Evolutionary conservation across 1,139 yeast species (phyloP), one percentile per base, ranked within the genome.

Genomic region (Blastobotrys persicus): DNA sequence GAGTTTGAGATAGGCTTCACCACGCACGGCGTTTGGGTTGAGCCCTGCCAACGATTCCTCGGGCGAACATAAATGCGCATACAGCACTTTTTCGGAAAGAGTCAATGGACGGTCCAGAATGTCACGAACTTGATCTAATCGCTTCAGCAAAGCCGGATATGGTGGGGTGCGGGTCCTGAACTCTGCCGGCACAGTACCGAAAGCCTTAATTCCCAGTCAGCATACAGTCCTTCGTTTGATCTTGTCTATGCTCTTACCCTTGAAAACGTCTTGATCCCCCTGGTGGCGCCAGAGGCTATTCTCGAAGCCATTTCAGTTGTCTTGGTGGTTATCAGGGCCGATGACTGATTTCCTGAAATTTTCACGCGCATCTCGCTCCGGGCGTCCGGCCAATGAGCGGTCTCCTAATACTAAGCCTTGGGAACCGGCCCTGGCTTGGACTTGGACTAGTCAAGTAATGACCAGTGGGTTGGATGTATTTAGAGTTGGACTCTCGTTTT

Each of bases 11-110:
- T 92, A 92, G 53, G 87, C 80, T 53, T 79, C 68, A 46, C 98
- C 98, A 62, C 98, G 79, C 57, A 91, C 79, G 14, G 53, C 48
- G 44, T 74, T 64, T 7, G 80, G 70, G 16, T 32, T 52, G 74
- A 68, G 37, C 68, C 64, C 48, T 2, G 79, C 74, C 50, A 88
- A 74, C 38, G 85, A 76, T 57, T 88, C 96, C 62, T 86, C 92
- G 6, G 96, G 95, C 63, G 88, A 74, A 43, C 81, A 87, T 62
- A 92, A 75, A 70, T 92, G 98, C 1, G 98, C 85, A 66, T 92
- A 92, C 51, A 92, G 75, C 60, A 89, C 88, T 73, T 92, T 92
- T 70, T 92, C 98, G 11, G 98, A 95, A 51, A 88, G 74, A 0
- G 98, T 92, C 61, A 92, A 76, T 2, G 96, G 96, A 59, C 83